phyloP scores from a whole-genome alignment of 129 eudicot genomes.

The Pittosporum tobira region DNA sequence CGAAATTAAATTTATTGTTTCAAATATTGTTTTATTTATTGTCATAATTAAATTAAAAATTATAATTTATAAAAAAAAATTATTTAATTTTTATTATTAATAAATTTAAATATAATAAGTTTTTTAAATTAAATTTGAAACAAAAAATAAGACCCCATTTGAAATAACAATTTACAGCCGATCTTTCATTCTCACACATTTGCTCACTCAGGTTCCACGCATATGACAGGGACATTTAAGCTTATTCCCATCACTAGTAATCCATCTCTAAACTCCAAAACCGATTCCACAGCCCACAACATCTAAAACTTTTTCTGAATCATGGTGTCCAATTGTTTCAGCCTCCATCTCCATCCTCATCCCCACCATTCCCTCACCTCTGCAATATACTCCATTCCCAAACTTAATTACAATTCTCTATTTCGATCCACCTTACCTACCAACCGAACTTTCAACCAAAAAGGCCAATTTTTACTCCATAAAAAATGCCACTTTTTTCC shows the following conservation, averaged over 20 bases:
- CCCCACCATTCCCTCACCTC: conserved; percentile 24
- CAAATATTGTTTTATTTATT: too few species aligned
- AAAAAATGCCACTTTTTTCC: conserved; percentile 4
- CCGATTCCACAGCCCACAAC: conserved; percentile 20
- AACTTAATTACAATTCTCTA: conserved; percentile 5
- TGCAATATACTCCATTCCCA: conserved; percentile 17
- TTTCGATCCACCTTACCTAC: conserved; percentile 20
- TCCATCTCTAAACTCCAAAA: conserved; percentile 20
- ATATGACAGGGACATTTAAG: conserved; percentile 15
- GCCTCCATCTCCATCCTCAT: conserved; percentile 37
- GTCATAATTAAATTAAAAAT: too few species aligned
- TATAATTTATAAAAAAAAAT: too few species aligned
- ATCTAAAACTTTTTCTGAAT: conserved; percentile 13
- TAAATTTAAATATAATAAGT: too few species aligned
- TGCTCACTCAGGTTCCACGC: neutral
- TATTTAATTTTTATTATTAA: too few species aligned
- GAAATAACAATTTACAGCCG: too few species aligned
- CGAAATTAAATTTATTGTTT: too few species aligned
- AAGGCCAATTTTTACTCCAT: conserved; percentile 8
- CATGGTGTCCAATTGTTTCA: conserved; percentile 56
- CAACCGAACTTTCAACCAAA: neutral
- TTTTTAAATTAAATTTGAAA: too few species aligned
- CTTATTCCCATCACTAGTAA: conserved; percentile 31
- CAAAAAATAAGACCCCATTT: too few species aligned
- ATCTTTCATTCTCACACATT: too few species aligned